Conservation (phyloP, 164 flowering plant species). For the Platanus orientalis region DNA sequence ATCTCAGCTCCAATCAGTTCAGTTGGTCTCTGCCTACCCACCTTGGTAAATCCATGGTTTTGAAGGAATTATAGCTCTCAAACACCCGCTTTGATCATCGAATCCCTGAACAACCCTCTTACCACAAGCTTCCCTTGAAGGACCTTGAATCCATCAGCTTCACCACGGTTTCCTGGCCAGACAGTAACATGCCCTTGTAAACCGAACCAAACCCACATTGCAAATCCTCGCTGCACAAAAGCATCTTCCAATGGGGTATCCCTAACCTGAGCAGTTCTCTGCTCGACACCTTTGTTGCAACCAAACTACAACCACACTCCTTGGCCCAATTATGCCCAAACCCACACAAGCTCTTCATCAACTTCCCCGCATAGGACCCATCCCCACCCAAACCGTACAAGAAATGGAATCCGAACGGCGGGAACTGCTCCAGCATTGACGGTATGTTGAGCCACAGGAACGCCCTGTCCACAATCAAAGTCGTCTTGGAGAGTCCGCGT, state of each 20-base stretch:
- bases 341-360: slow-evolving; percentile 50
- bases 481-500: slow-evolving; percentile 46
- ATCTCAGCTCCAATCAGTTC: slow-evolving; percentile 34
- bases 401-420: slow-evolving; percentile 79
- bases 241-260: slow-evolving; percentile 80
- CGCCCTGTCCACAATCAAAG: slow-evolving; percentile 59
- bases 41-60: slow-evolving; percentile 30
- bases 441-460: slow-evolving; percentile 76
- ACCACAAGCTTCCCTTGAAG: slow-evolving; percentile 81
- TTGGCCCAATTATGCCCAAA: slow-evolving; percentile 85
- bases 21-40: slow-evolving; percentile 34
- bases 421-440: slow-evolving; percentile 73
- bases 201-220: slow-evolving; percentile 98
- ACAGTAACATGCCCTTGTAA: slow-evolving; percentile 45
- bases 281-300: slow-evolving; percentile 78
- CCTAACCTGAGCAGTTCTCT: slow-evolving; percentile 64
- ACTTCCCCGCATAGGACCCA: slow-evolving; percentile 47
- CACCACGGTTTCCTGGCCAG: slow-evolving; percentile 52
- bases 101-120: slow-evolving; percentile 38
- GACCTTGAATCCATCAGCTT: slow-evolving; percentile 77
- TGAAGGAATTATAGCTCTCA: slow-evolving; percentile 42
- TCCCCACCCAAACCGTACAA: slow-evolving; percentile 89
- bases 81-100: slow-evolving; percentile 21
- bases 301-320: slow-evolving; percentile 61
- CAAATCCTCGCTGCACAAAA: slow-evolving; percentile 79